Base-by-base conservation (phyloP, 1,139 yeast species). In the Zhuliangozyma parablackwelliae region DNA sequence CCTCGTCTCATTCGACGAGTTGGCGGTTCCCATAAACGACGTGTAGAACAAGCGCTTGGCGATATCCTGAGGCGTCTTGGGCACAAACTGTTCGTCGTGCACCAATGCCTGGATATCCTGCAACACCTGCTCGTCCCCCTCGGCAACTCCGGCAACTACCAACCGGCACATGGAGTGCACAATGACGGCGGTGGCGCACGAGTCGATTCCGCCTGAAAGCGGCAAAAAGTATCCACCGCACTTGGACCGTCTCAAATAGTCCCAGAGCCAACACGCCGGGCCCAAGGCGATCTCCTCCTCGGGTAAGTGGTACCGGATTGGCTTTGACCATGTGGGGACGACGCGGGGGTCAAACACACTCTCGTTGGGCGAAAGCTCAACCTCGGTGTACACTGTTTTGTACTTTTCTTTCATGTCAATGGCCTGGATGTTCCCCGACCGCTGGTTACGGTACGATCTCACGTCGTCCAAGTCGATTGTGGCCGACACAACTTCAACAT, bases 201-300 rank as follows among this genome's bases (percentile, higher is more conserved):
- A 85, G 57, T 92, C 99, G 44, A 94, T 90, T 34, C 99, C 99
- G 16, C 99, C 99, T 57, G 95, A 84, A 35, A 92, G 69, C 0
- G 99, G 97, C 34, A 92, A 69, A 61, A 92, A 94, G 57, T 74
- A 92, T 0, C 99, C 99, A 0, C 90, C 89, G 41, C 92, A 84
- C 47, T 78, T 78, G 46, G 95, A 87, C 48, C 98, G 77, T 56
- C 99, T 75, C 44, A 92, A 71, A 55, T 92, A 92, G 58, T 92
- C 99, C 99, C 99, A 92, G 46, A 92, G 62, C 99, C 99, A 92
- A 58, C 98, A 92, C 0, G 99, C 98, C 1, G 98, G 99, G 0
- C 98, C 98, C 36, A 86, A 67, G 0, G 98, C 97, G 45, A 92
- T 90, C 60, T 92, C 99, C 59, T 92, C 97, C 53, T 89, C 95